Conservation (phyloP, 352 stramenopile species). For the Phytophthora sp. region DNA sequence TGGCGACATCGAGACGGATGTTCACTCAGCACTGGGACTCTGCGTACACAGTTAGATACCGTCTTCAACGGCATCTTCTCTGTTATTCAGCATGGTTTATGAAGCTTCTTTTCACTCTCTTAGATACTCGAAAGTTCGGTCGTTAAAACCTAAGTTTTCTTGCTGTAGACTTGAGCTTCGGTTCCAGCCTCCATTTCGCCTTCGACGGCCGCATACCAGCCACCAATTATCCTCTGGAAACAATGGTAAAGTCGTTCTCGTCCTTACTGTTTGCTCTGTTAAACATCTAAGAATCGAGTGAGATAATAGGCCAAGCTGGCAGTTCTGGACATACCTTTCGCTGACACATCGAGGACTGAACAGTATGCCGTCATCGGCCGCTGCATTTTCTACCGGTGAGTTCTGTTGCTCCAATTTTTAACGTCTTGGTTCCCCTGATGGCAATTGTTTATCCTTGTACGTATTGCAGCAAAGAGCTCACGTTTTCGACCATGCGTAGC, state of each 20-base stretch:
- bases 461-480: conserved; percentile 35
- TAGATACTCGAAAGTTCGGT: too few species aligned
- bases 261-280: background rate
- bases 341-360: conserved; percentile 3
- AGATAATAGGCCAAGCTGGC: conserved; percentile 32
- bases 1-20: conserved; percentile 24
- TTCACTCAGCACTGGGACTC: conserved; percentile 17
- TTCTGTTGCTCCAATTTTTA: background rate
- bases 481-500: conserved; percentile 40
- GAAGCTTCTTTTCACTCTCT: too few species aligned
- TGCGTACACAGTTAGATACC: conserved; percentile 34
- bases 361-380: conserved; percentile 29
- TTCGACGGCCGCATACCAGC: conserved; percentile 50
- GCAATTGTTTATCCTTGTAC: background rate
- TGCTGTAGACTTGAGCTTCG: conserved; percentile 44
- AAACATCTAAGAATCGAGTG: background rate
- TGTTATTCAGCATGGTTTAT: conserved; percentile 35
- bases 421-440: too few species aligned
- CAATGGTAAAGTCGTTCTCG: conserved; percentile 33
- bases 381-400: conserved; percentile 33
- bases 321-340: conserved; percentile 22
- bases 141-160: background rate
- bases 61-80: conserved; percentile 36
- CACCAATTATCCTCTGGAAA: conserved; percentile 54
- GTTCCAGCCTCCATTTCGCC: conserved; percentile 54